Base-by-base conservation (phyloP, 2,329 filamentous ascomycete species). In the Alternaria angustiovoidea region DNA sequence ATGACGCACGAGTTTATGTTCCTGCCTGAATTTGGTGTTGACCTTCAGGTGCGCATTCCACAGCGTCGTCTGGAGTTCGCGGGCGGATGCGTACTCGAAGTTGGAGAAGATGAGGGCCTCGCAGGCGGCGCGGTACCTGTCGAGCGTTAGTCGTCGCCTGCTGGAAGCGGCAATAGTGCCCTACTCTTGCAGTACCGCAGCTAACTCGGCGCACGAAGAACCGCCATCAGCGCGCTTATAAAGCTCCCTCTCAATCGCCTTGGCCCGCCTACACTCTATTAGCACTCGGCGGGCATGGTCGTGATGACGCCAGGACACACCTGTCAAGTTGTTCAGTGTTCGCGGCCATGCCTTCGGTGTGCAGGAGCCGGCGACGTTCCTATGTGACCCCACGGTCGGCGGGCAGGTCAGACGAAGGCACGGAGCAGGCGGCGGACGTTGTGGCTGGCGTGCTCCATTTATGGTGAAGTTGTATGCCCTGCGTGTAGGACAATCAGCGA, bases 1-100 rank as follows among this genome's bases (percentile, higher is more conserved):
- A 30, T 38, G 47, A 66, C 72, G 55, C 62, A 75, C 70, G 48
- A 69, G 62, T 59, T 68, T 65, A 51, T 70, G 66, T 56, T 88
- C 83, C 73, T 88, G 89, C 72, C 92, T 87, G 80, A 94, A 97
- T 73, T 89, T 88, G 68, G 84, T 85, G 75, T 95, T 96, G 76
- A 96, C 88, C 68, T 87, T 86, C 62, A 87, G 85, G 79, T 98
- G 94, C 54, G 88, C 86, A 62, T 88, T 84, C 94, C 94, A 98
- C 47, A 98, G 85, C 62, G 84, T 85, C 59, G 82, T 79, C 77
- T 97, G 93, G 53, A 90, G 85, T 57, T 88, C 85, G 63, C 88
- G 84, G 64, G 83, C 81, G 62, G 82, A 84, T 51, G 89, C 88
- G 79, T 86, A 88, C 65, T 87, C 82, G 72, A 92, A 88, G 78